Base-by-base conservation (phyloP, 805 yeast genomes). In the Lachancea sp. region DNA sequence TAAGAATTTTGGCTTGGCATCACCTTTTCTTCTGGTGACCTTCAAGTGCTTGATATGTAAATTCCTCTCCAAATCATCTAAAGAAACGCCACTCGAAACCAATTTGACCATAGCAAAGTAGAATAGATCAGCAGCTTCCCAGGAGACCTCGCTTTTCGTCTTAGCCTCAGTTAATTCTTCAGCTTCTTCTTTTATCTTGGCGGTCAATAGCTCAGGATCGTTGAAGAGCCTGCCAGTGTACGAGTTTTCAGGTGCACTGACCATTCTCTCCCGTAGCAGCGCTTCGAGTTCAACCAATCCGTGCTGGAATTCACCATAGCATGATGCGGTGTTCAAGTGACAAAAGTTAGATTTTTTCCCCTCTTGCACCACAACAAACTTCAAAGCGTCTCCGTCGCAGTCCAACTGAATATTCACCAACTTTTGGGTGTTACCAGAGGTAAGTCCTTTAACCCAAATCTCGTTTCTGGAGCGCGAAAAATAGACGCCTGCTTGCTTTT, bases 61-160 rank as follows among this genome's bases (percentile, higher is more conserved):
- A 63, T 90, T 87, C 50, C 71, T 73, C 66, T 89, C 96, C 33
- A 92, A 79, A 53, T 89, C 97, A 7, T 74, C 68, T 54, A 88
- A 67, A 19, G 82, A 65, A 23, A 92, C 96, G 23, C 90, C 96
- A 53, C 78, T 70, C 62, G 84, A 76, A 17, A 82, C 72, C 36
- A 86, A 74, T 63, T 84, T 85, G 42, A 85, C 69, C 60, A 81
- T 55, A 11, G 90, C 82, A 54, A 85, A 85, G 58, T 81, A 77
- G 47, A 86, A 71, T 60, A 92, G 71, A 61, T 92, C 98, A 7
- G 98, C 98, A 39, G 95, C 90, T 67, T 92, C 98, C 96, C 96
- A 92, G 0, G 97, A 83, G 40, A 87, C 74, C 42, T 90, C 82
- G 2, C 73, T 74, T 52, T 72, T 72, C 5, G 69, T 55, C 26